Percentiles rank a stretch among this genome's conserved stretches.
Evolutionary conservation across 306 rosid genomes (phyloP).

Genomic region (Cicer arietinum): DNA sequence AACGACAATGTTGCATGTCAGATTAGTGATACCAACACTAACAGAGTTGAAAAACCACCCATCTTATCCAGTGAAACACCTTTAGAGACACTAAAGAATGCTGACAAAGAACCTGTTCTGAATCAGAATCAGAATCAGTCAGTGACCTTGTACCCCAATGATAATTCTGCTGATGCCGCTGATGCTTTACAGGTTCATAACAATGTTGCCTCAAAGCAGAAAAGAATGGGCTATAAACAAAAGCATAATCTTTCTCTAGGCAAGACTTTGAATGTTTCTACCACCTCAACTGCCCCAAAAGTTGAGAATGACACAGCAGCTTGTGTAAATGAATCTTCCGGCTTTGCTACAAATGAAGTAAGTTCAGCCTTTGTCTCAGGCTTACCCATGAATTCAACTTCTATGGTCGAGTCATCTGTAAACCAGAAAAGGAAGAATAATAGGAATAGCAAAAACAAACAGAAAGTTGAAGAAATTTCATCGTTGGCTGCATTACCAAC

Average conservation of each 20-base stretch:
- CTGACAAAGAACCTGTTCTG: conserved; percentile 49
- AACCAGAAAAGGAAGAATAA: conserved; percentile 69
- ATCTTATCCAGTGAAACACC: conserved; percentile 48
- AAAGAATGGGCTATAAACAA: conserved; percentile 61
- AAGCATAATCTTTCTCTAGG: conserved; percentile 58
- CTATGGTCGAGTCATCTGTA: conserved; percentile 52
- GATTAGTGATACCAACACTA: conserved; percentile 42
- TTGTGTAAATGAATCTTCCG: conserved; percentile 49
- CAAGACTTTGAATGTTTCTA: conserved; percentile 52
- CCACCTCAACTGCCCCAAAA: conserved; percentile 44
- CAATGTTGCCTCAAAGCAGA: conserved; percentile 62
- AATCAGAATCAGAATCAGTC: conserved; percentile 51
- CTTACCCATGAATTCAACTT: conserved; percentile 49
- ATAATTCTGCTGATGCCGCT: conserved; percentile 48
- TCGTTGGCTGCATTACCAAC: conserved; percentile 45
- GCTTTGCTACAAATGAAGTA: conserved; percentile 46
- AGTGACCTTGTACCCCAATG: conserved; percentile 58
- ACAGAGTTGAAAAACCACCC: conserved; percentile 47
- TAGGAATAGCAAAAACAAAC: conserved; percentile 73
- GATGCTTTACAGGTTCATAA: conserved; percentile 56
- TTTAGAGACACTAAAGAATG: conserved; percentile 46
- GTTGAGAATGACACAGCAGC: conserved; percentile 46
- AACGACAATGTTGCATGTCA: conserved; percentile 44
- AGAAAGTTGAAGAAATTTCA: conserved; percentile 62
- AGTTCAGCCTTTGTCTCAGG: conserved; percentile 46